Conservation (phyloP, 805 yeast species). For the Wickerhamomyces mucosus region DNA sequence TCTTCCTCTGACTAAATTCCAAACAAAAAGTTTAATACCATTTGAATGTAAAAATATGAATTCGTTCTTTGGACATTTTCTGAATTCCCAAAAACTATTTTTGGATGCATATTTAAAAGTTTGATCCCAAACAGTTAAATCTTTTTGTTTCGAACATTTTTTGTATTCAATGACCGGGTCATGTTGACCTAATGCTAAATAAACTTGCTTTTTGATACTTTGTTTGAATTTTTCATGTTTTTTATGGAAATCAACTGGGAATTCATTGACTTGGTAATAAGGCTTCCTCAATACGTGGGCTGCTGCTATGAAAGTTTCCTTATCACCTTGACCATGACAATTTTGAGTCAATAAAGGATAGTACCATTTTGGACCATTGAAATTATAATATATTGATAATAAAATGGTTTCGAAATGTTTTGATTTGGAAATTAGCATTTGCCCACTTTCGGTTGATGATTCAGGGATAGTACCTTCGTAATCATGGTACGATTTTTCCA, state of each 20-base stretch:
- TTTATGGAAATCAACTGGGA: constrained; percentile 9
- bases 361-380: constrained; percentile 47
- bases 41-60: constrained; percentile 13
- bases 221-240: constrained; percentile 8
- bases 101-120: too few relatives aligned
- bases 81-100: constrained; percentile 10
- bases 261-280: constrained; percentile 32
- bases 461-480: constrained; percentile 47
- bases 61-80: constrained; percentile 7
- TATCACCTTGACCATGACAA: constrained; percentile 58
- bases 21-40: constrained; percentile 9
- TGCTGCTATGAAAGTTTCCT: constrained; percentile 54
- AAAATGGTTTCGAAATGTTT: constrained; percentile 42
- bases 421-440: constrained; percentile 43
- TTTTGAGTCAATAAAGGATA: constrained; percentile 57
- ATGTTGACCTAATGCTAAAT: constrained; percentile 26
- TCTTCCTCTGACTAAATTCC: constrained; percentile 4
- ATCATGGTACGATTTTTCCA: constrained; percentile 21
- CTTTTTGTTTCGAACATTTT: constrained; percentile 2
- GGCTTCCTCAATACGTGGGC: constrained; percentile 37
- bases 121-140: constrained; percentile 5
- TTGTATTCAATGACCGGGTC: constrained; percentile 22
- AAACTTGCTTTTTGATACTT: constrained; percentile 10
- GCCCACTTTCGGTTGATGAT: constrained; percentile 53
- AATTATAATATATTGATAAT: constrained; percentile 45